Percentiles rank a stretch among this genome's conserved stretches.
These are phyloP conservation scores for Aphanomyces astaci DNA, from an alignment of 352 stramenopile genomes.

Conservation along the genomic window DNA sequence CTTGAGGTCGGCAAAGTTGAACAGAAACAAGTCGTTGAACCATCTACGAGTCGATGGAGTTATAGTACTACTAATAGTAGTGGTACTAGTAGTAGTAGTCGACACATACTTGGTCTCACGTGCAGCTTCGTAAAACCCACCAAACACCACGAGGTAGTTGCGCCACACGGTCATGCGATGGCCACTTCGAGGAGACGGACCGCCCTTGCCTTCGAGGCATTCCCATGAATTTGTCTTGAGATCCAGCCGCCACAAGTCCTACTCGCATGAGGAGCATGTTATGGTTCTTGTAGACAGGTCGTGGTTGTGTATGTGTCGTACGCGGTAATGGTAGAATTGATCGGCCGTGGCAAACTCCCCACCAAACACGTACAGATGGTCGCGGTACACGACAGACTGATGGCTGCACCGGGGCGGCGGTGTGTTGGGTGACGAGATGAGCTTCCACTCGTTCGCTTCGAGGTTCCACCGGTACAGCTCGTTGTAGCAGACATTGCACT, in stretches of 20 bases:
- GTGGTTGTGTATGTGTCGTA: conserved; percentile 23
- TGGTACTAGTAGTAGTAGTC: background rate
- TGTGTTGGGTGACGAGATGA: conserved; percentile 83
- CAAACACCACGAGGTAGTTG: conserved; percentile 96
- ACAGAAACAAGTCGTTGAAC: conserved; percentile 94
- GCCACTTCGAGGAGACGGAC: conserved; percentile 75
- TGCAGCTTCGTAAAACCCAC: conserved; percentile 94
- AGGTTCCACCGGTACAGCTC: conserved; percentile 93
- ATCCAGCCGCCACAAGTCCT: conserved; percentile 88
- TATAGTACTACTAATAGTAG: too few relatives aligned
- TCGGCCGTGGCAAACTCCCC: conserved; percentile 94
- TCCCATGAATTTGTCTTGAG: conserved; percentile 93
- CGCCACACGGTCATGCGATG: conserved; percentile 92
- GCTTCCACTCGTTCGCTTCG: conserved; percentile 82
- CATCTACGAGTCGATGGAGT: too few relatives aligned
- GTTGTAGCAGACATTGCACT: conserved; percentile 94
- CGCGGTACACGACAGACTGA: conserved; percentile 89
- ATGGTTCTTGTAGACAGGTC: too few relatives aligned
- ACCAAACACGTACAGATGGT: conserved; percentile 96
- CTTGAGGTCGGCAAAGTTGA: conserved; percentile 84
- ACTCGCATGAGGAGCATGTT: background rate
- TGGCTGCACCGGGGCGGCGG: conserved; percentile 91
- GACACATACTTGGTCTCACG: conserved; percentile 63
- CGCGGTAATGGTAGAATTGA: conserved; percentile 96
- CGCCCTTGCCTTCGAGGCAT: conserved; percentile 81